These are phyloP conservation scores for Closterium sp. DNA, from an alignment of 139 green algal genomes.

Conservation along the genomic window DNA sequence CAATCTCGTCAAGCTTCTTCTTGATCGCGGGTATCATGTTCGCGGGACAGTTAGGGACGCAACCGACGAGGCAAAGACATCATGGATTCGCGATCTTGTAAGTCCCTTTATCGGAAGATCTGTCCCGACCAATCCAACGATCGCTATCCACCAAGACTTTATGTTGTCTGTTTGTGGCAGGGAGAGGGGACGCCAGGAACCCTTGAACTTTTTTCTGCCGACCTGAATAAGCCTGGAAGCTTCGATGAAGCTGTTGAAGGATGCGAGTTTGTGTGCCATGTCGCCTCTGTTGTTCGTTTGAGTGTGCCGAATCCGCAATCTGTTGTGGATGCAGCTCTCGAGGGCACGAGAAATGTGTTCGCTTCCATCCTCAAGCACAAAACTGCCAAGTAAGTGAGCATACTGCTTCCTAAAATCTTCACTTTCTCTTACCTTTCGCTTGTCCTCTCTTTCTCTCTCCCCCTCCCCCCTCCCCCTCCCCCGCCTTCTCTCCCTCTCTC, in stretches of 20 bases:
- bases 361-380: conserved; percentile 6
- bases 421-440: conserved; percentile 6
- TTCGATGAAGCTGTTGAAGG: conserved; percentile 9
- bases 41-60: conserved; percentile 25
- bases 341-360: conserved; percentile 19
- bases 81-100: conserved; percentile 11
- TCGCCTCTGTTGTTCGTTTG: neutral
- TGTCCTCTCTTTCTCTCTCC: conserved; percentile 22
- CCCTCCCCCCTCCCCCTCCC: conserved; percentile 1
- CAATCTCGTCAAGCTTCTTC: conserved; percentile 9
- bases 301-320: neutral
- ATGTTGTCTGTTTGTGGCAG: neutral
- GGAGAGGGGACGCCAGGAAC: conserved; percentile 14
- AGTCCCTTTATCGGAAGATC: neutral
- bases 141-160: no score
- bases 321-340: conserved; percentile 17
- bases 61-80: conserved; percentile 11
- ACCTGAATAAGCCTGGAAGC: conserved; percentile 7
- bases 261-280: conserved; percentile 20
- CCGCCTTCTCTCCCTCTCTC: neutral
- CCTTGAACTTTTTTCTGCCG: conserved; percentile 13
- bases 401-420: conserved; percentile 10
- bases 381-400: conserved; percentile 9
- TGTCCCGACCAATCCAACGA: no score
- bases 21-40: conserved; percentile 14